Base-by-base conservation (phyloP, 495 filamentous ascomycete genomes). In the Xylaria nigripes region DNA sequence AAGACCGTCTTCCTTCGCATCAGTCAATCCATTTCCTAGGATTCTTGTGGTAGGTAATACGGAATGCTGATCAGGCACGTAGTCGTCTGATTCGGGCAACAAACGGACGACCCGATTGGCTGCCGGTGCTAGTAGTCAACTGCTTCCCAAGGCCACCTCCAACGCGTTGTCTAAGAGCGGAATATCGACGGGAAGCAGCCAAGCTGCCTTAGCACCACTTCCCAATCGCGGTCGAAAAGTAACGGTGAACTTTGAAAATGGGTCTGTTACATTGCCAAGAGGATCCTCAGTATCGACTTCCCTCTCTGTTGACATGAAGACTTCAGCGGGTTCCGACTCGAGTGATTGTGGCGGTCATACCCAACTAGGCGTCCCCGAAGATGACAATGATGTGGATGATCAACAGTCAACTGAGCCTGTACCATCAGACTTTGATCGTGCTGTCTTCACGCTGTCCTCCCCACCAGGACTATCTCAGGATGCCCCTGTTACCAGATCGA, bases 371-470 rank as follows among this genome's bases (percentile, higher is more conserved):
- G 15, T 38, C 23, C 15, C 6, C 29, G 16, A 48, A n/a, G 30
- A 18, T 3, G 19, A 48, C 19, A 9, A 36, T 38, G 30, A n/a
- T 8, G 23, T 10, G 0, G 51, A 54, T 47, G 51, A 47, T 24
- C 43, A 54, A 21, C 15, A 40, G 16, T 54, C 43, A 4, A 46
- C 44, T 22, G 34, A 47, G 19, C 51, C 51, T 41, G 8, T 47
- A 6, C 51, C 51, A 41, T 1, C 23, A 54, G 43, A 47, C 10
- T 47, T 47, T 10, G 23, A 42, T 18, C n/a, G 1, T 7, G 18
- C 18, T 18, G 0, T 29, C 2, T 47, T 40, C 29, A 25, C 2
- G 24, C 23, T 45, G 22, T 54, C 34, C 10, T 24, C 51, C 0
- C 34, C 45, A n/a, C 18, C 19, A n/a, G 2, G 2, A 8, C 36